phyloP scores from a whole-genome alignment of 2,329 filamentous ascomycete genomes.

The Iodosphaeria phyllophila region DNA sequence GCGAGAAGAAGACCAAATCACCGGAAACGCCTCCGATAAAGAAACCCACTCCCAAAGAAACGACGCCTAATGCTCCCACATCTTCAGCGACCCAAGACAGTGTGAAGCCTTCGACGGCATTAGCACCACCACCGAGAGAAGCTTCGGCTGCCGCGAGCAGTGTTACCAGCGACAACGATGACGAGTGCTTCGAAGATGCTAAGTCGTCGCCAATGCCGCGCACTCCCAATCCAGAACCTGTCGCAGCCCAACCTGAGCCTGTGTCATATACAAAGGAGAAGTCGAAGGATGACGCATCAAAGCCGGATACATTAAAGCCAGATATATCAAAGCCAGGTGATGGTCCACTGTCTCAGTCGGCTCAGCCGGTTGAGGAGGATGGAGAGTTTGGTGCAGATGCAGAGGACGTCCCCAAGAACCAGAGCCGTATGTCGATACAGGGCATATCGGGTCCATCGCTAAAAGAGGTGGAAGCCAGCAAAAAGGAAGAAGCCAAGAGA shows the following conservation, averaged over 20 bases:
- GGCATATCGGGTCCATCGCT: constrained; percentile 13
- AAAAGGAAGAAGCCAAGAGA: constrained; percentile 7
- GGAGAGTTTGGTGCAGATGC: constrained; percentile 2
- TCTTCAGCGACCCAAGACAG: constrained; percentile 1
- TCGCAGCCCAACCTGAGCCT: no score
- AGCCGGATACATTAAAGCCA: constrained; percentile 9
- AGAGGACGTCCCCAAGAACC: background rate
- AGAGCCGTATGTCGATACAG: constrained; percentile 3
- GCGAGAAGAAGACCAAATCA: constrained; percentile 3
- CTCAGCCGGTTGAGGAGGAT: no score
- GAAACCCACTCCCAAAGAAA: no score
- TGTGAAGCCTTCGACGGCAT: no score
- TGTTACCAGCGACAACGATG: constrained; percentile 14
- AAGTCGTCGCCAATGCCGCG: constrained; percentile 11
- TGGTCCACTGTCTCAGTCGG: no score
- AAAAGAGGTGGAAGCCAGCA: constrained; percentile 11
- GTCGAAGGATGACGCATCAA: constrained; percentile 4
- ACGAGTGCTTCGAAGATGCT: constrained; percentile 20
- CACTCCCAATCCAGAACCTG: constrained; percentile 7
- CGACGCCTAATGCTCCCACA: background rate
- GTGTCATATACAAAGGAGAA: constrained; percentile 1
- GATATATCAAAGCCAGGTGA: constrained; percentile 6
- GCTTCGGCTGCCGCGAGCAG: background rate
- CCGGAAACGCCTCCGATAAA: constrained; percentile 1
- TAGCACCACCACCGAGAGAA: background rate